Conservation (phyloP, 345 rosid genomes). For the Mercurialis annua region DNA sequence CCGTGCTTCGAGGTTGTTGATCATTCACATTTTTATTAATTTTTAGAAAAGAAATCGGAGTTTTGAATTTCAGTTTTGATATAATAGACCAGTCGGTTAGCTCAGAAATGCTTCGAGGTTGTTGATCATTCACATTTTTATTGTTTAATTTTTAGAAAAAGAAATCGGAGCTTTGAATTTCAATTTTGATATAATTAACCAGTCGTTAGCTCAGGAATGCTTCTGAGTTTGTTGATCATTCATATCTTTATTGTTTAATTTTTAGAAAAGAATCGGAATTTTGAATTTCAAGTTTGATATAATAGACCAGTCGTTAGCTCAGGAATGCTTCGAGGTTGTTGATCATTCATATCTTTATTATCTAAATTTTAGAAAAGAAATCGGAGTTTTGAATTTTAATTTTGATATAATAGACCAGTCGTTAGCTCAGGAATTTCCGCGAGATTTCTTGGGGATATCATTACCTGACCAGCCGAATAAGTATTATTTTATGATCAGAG, state of each 20-base stretch:
- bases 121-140: background rate
- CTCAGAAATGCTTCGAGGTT: slow-evolving; percentile 55
- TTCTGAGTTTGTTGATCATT: slow-evolving; percentile 37
- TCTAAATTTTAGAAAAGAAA: background rate
- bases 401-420: slow-evolving; percentile 43
- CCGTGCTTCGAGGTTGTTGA: slow-evolving; percentile 45
- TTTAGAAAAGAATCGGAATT: background rate
- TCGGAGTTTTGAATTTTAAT: background rate
- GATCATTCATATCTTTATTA: background rate
- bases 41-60: background rate
- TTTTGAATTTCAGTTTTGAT: background rate
- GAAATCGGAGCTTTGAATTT: background rate
- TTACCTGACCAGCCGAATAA: slow-evolving; percentile 75
- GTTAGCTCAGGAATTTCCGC: slow-evolving; percentile 49
- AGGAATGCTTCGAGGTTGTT: slow-evolving; percentile 47
- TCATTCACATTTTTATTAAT: background rate
- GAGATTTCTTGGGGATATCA: slow-evolving; percentile 77
- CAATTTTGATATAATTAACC: no score
- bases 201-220: no score
- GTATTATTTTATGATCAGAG: slow-evolving; percentile 69
- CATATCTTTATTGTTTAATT: background rate
- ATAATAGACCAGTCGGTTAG: no score
- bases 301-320: no score
- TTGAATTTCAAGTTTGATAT: background rate
- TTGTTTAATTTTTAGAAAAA: background rate